phyloP scores from a whole-genome alignment of 495 filamentous ascomycete genomes.

The Penicillium lagena region DNA sequence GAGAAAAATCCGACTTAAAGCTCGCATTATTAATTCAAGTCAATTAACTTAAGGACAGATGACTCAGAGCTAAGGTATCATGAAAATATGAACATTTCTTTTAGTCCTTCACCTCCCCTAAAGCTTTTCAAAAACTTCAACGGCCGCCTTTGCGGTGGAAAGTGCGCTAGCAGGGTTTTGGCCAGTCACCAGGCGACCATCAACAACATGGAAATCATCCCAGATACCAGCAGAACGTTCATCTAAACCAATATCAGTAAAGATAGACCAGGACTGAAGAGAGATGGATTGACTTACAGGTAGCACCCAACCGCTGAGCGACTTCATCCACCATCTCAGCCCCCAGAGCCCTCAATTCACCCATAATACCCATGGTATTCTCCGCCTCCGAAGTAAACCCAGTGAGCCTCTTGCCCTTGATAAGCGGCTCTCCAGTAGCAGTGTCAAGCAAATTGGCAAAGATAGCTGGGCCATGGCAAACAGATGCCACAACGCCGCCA shows the following conservation, averaged over 20 bases:
- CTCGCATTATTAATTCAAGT: too few species aligned
- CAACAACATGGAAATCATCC: slow-evolving; percentile 40
- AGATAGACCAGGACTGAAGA: not conserved
- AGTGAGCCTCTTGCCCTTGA: slow-evolving; percentile 34
- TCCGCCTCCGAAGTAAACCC: slow-evolving; percentile 41
- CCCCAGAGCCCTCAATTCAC: slow-evolving; percentile 26
- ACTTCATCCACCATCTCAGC: slow-evolving; percentile 31
- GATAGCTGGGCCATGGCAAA: slow-evolving; percentile 39
- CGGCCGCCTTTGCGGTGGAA: slow-evolving; percentile 35
- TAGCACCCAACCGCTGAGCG: slow-evolving; percentile 25
- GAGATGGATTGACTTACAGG: slow-evolving; percentile 20
- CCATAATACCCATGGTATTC: slow-evolving; percentile 28
- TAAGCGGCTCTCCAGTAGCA: slow-evolving; percentile 31
- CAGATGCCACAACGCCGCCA: slow-evolving; percentile 31
- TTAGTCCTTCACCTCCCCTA: slow-evolving; percentile 3
- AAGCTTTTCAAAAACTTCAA: slow-evolving; percentile 35
- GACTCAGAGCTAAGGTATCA: too few species aligned
- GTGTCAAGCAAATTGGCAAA: slow-evolving; percentile 32
- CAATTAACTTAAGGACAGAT: too few species aligned
- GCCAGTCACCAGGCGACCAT: slow-evolving; percentile 60
- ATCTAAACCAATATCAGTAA: slow-evolving; percentile 18
- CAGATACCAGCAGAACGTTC: slow-evolving; percentile 30
- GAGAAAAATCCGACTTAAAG: too few species aligned
- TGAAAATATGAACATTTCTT: too few species aligned
- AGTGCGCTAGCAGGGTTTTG: slow-evolving; percentile 63